Evolutionary conservation across 495 filamentous ascomycete genomes (phyloP).

Genomic region (Penicillium cinerascens): DNA sequence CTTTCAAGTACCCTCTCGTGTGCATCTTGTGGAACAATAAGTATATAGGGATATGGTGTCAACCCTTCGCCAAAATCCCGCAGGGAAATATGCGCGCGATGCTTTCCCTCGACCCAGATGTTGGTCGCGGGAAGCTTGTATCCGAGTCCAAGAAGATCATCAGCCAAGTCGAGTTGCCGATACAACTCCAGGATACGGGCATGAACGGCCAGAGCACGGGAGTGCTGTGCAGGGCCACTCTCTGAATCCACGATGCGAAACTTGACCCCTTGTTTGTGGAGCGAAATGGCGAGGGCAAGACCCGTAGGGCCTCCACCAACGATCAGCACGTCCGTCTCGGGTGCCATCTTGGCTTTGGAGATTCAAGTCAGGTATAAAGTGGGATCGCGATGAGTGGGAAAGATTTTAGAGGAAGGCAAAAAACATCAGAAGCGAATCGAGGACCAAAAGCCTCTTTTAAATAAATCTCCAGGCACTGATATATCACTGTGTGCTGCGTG

Average conservation of each 20-base stretch:
- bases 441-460: no score
- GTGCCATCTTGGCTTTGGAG: conserved; percentile 6
- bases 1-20: conserved; percentile 38
- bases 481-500: no score
- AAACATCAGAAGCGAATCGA: no score
- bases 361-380: not conserved
- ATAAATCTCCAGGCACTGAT: no score
- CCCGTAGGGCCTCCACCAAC: conserved; percentile 42
- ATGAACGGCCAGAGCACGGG: conserved; percentile 38
- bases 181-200: conserved; percentile 44
- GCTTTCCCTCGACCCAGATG: conserved; percentile 29
- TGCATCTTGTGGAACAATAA: conserved; percentile 29
- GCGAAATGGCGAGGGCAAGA: conserved; percentile 39
- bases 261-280: conserved; percentile 30
- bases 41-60: conserved; percentile 36
- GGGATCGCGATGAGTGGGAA: not conserved
- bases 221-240: conserved; percentile 23
- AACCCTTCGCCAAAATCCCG: conserved; percentile 24
- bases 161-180: conserved; percentile 35
- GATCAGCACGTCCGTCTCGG: conserved; percentile 35
- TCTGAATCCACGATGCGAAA: conserved; percentile 37
- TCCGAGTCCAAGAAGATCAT: conserved; percentile 27
- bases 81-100: conserved; percentile 22
- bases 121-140: conserved; percentile 35
- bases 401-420: not conserved